A percentile compares a stretch with the other conserved stretches of the same genome.
These are phyloP conservation scores for Camellia sinensis DNA, from an alignment of 148 eudicot species.

Conservation along the genomic window DNA sequence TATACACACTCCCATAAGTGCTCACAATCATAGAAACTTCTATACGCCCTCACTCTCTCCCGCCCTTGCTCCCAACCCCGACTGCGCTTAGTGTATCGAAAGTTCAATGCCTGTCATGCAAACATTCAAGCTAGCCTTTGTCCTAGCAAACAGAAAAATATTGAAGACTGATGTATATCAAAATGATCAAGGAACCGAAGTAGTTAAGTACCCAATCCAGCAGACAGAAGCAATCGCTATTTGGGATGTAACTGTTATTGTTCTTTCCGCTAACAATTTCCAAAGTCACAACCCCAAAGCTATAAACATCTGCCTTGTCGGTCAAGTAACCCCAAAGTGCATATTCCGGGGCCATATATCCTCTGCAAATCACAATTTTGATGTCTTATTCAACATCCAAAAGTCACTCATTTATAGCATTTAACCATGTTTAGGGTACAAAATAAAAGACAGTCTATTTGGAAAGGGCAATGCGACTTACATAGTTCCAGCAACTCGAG, in stretches of 20 bases:
- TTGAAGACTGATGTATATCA: background rate
- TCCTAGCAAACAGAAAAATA: background rate
- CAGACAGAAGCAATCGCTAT: slow-evolving; percentile 30
- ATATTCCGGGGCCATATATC: slow-evolving; percentile 65
- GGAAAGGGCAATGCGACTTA: slow-evolving; percentile 13
- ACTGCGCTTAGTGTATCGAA: too few species aligned
- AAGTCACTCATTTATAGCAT: background rate
- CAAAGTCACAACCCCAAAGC: slow-evolving; percentile 44
- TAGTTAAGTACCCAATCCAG: slow-evolving; percentile 39
- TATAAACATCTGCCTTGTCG: slow-evolving; percentile 47
- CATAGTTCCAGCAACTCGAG: slow-evolving; percentile 52
- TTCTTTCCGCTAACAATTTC: slow-evolving; percentile 50
- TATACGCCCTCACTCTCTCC: too few species aligned
- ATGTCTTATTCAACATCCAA: background rate
- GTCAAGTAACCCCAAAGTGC: slow-evolving; percentile 52
- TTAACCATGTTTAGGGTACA: background rate
- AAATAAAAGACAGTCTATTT: background rate
- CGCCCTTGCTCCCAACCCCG: too few species aligned
- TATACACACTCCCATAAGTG: too few species aligned
- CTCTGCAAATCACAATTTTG: slow-evolving; percentile 29
- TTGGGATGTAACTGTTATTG: slow-evolving; percentile 47
- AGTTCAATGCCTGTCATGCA: too few species aligned
- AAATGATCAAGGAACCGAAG: background rate
- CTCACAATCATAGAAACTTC: too few species aligned
- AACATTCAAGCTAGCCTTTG: too few species aligned